Evolutionary conservation across 768 basidiomycete genomes (phyloP).

Genomic region (Gelatoporia subvermispora): DNA sequence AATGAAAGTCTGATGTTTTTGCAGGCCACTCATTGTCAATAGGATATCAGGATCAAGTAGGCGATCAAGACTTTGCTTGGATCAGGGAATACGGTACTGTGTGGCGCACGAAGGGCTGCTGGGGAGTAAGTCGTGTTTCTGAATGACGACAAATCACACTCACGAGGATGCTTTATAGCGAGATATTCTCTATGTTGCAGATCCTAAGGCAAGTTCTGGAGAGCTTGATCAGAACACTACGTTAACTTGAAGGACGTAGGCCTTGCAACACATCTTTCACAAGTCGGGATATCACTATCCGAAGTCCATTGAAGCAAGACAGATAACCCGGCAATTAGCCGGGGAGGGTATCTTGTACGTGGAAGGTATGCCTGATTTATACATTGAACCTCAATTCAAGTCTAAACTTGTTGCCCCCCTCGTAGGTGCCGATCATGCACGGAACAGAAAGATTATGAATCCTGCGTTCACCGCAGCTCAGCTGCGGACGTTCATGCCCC

Average conservation of each 20-base stretch:
- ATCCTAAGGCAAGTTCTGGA: constrained; percentile 6
- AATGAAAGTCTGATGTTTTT: background rate
- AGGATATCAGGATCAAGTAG: constrained; percentile 10
- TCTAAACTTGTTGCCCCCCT: background rate
- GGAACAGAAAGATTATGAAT: constrained; percentile 19
- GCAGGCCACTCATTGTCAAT: constrained; percentile 1
- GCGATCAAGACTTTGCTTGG: constrained; percentile 14
- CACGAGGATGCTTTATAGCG: constrained; percentile 1
- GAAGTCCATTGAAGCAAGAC: constrained; percentile 18
- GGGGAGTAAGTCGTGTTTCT: constrained; percentile 15
- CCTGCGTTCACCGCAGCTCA: constrained; percentile 18
- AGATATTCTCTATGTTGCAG: constrained; percentile 7
- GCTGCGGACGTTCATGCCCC: constrained; percentile 18
- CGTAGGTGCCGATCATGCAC: constrained; percentile 13
- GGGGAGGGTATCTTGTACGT: constrained; percentile 13
- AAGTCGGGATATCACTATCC: constrained; percentile 23
- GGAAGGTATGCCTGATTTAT: constrained; percentile 7
- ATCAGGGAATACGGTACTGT: constrained; percentile 14
- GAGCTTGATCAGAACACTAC: background rate
- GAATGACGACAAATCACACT: background rate
- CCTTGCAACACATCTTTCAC: constrained; percentile 24
- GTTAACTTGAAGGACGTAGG: constrained; percentile 9
- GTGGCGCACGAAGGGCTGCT: constrained; percentile 13
- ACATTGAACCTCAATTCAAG: background rate
- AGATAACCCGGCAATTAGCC: constrained; percentile 13